Base-by-base conservation (phyloP, 2,329 filamentous ascomycete species). In the Colletotrichum sp. region DNA sequence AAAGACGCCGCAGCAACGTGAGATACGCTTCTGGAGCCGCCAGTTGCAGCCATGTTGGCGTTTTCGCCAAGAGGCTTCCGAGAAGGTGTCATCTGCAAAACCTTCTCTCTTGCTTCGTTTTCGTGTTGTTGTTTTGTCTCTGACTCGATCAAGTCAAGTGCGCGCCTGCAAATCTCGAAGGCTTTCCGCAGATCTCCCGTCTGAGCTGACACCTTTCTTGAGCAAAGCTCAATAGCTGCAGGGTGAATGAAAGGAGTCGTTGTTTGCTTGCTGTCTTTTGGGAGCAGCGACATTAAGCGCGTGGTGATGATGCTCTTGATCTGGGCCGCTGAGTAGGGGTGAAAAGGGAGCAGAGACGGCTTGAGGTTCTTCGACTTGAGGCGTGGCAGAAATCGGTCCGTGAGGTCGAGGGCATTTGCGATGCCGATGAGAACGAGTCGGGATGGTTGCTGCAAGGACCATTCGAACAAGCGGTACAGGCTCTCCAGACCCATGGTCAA, bases 111-210 rank as follows among this genome's bases (percentile, higher is more conserved):
- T 75, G 87, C 87, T 79, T 87, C 91, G 78, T 93, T 92, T 78
- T 94, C 91, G 78, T 96, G 91, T 82, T 94, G 95, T 77, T 92
- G 89, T 74, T 92, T 92, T 2, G 94, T 96, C 84, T 99, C 96
- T 68, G 92, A 89, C 85, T 99, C 97, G 65, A 98, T 92, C 26
- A 98, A 86, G 83, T 99, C 96, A 72, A 99, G 92, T 5, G 96
- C 95, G 70, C 95, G 92, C 63, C 95, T 94, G 83, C 96, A 96
- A 75, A 99, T 95, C 84, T 98, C 96, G 81, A 99, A 98, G 1
- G 96, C 96, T 84, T 98, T 98, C 76, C 97, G 94, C 65, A 99
- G 85, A 83, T 99, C 97, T 58, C 97, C 97, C 0, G 95, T 98
- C 83, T 99, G 96, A 70, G 94, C 95, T 6, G 97, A 94, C 18